phyloP scores from a whole-genome alignment of 805 yeast genomes.

The Saccharomycodes ludwigii region DNA sequence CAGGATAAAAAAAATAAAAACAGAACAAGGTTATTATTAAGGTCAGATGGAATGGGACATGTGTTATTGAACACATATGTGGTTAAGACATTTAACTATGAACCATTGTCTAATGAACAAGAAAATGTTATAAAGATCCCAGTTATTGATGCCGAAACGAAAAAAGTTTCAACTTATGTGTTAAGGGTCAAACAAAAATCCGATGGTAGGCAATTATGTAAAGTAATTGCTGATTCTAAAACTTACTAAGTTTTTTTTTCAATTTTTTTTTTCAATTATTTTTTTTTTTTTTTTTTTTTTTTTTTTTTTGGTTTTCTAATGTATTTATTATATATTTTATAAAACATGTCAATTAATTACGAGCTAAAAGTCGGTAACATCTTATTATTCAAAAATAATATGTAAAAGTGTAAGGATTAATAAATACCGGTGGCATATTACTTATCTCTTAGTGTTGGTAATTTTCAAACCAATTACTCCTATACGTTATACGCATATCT shows the following conservation, averaged over 20 bases:
- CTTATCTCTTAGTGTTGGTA: no score
- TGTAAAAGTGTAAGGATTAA: no score
- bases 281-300: background rate
- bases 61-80: conserved; percentile 61
- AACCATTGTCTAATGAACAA: conserved; percentile 39
- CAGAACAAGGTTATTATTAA: conserved; percentile 59
- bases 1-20: conserved; percentile 40
- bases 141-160: conserved; percentile 36
- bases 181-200: conserved; percentile 51
- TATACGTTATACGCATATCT: conserved; percentile 1
- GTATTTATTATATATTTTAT: conserved; percentile 2
- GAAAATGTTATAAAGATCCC: conserved; percentile 61
- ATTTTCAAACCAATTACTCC: no score
- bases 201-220: conserved; percentile 23
- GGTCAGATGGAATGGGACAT: conserved; percentile 84
- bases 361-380: no score
- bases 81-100: conserved; percentile 45
- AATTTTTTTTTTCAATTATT: background rate
- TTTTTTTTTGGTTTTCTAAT: background rate
- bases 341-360: no score
- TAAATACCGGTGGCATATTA: no score
- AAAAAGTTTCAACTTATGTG: conserved; percentile 53
- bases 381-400: no score
- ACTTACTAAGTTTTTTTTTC: no score
- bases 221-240: conserved; percentile 21